A percentile compares a stretch with the other conserved stretches of the same genome.
These are phyloP conservation scores for Rhynchosporium secalis DNA, from an alignment of 2,329 filamentous ascomycete species.

Conservation along the genomic window DNA sequence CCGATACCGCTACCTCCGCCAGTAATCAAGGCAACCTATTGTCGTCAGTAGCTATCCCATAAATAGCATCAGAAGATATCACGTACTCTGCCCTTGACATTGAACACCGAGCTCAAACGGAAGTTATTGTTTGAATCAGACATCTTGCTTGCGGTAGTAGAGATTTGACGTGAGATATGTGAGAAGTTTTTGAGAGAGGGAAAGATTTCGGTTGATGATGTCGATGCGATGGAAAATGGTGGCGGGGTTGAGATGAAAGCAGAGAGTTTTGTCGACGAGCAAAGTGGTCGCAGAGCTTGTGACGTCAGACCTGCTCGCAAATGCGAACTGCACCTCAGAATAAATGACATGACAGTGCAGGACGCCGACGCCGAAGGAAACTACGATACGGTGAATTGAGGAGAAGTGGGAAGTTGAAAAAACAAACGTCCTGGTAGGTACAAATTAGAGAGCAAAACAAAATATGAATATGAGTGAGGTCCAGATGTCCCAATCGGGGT, in stretches of 20 bases:
- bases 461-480: too few relatives aligned
- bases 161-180: background rate
- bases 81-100: slow-evolving; percentile 37
- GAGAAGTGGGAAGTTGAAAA: background rate
- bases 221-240: slow-evolving; percentile 1
- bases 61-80: background rate
- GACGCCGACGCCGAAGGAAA: background rate
- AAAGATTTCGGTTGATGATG: slow-evolving; percentile 7
- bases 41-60: background rate
- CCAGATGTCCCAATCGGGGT: too few relatives aligned
- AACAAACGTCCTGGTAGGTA: background rate
- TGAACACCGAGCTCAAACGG: slow-evolving; percentile 35
- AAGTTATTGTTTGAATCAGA: slow-evolving; percentile 34
- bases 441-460: too few relatives aligned
- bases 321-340: background rate
- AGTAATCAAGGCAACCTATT: slow-evolving; percentile 26
- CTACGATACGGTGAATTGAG: background rate
- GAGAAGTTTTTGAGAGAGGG: slow-evolving; percentile 11
- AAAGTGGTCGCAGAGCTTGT: background rate
- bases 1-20: slow-evolving; percentile 28
- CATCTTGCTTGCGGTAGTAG: slow-evolving; percentile 25
- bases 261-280: background rate
- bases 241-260: background rate
- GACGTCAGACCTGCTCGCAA: slow-evolving; percentile 9
- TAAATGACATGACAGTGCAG: background rate